A percentile compares a stretch with the other conserved stretches of the same genome.
Evolutionary conservation across 768 basidiomycete genomes (phyloP).

Genomic region (Leccinellum rugosiceps): DNA sequence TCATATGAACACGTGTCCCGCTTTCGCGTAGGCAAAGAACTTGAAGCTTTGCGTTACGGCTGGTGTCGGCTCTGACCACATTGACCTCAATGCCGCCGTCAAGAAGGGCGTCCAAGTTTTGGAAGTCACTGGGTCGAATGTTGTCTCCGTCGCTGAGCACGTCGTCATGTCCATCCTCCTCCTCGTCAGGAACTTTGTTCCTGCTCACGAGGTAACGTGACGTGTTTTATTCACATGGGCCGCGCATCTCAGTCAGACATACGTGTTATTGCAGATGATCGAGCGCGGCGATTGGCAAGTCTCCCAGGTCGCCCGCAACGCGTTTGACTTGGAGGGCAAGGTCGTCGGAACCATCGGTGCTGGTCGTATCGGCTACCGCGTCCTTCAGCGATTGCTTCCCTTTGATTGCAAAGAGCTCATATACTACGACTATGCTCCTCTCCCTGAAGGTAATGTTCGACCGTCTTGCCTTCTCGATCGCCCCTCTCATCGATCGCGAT

Average conservation of each 20-base stretch:
- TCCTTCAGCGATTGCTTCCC: slow-evolving; percentile 72
- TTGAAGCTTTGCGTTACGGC: slow-evolving; percentile 89
- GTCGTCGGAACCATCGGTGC: slow-evolving; percentile 89
- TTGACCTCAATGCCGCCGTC: slow-evolving; percentile 86
- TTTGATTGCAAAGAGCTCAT: slow-evolving; percentile 90
- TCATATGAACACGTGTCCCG: background rate
- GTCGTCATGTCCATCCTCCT: slow-evolving; percentile 88
- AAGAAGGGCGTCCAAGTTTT: slow-evolving; percentile 76
- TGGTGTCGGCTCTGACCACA: slow-evolving; percentile 87
- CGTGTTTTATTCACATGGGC: background rate
- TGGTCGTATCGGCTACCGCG: slow-evolving; percentile 82
- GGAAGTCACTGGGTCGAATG: slow-evolving; percentile 88
- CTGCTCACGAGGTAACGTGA: slow-evolving; percentile 69
- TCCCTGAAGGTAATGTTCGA: slow-evolving; percentile 49
- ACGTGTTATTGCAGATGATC: slow-evolving; percentile 55
- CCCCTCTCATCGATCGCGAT: background rate
- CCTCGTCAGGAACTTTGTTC: slow-evolving; percentile 86
- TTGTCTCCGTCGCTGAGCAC: slow-evolving; percentile 89
- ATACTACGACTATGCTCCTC: slow-evolving; percentile 82
- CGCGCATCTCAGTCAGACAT: background rate
- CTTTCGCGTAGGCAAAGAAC: slow-evolving; percentile 66
- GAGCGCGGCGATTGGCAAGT: slow-evolving; percentile 86
- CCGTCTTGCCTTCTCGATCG: background rate
- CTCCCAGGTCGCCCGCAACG: slow-evolving; percentile 74
- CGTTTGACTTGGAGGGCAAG: slow-evolving; percentile 88